Evolutionary conservation across 345 rosid species (phyloP), one percentile per base, ranked within the genome.

Genomic region (Stellera chamaejasme): DNA sequence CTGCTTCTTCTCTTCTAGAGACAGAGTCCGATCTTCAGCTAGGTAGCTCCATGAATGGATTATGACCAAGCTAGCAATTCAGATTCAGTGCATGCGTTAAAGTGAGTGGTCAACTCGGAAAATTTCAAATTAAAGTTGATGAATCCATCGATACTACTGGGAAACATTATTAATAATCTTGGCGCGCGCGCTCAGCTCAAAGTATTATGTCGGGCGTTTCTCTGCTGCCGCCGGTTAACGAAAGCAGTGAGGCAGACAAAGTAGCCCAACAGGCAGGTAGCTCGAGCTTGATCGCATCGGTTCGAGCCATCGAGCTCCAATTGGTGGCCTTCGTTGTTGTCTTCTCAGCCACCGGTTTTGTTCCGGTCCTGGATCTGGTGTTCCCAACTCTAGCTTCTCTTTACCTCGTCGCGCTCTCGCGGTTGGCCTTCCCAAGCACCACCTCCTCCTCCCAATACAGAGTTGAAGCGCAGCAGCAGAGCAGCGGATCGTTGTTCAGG

Each of bases 281-380:
- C 2, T 87, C 88, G 0, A 79, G 87, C 0, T 45, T 81, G 45
- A 85, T 89, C 92, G 84, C 95, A 42, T 93, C 99, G 0, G 48
- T 89, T 43, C 83, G 96, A 1, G 81, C 83, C 9, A 87, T 87
- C 46, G 97, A 93, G 54, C 79, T 93, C 49, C 97, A 93, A 66
- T 75, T 93, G 1, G 96, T 93, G 0, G 95, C 96, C 14, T 93
- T 93, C 74, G 83, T 84, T 43, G 69, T 83, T 70, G 97, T 89
- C 28, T 89, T 93, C 73, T 87, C 97, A 0, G 87, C 76, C 0
- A 89, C 96, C 26, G 97, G 99, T 47, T 82, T 93, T 5, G 97
- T 93, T 52, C 97, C 99, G 0, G 60, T 84, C 42, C 81, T 89
- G 0, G 97, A 89, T 72, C 72, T 87, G 48, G 71, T 76, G 11